Evolutionary conservation across 2,329 filamentous ascomycete genomes (phyloP), one percentile per base, ranked within the genome.

Genomic region (Colletotrichum sp.): DNA sequence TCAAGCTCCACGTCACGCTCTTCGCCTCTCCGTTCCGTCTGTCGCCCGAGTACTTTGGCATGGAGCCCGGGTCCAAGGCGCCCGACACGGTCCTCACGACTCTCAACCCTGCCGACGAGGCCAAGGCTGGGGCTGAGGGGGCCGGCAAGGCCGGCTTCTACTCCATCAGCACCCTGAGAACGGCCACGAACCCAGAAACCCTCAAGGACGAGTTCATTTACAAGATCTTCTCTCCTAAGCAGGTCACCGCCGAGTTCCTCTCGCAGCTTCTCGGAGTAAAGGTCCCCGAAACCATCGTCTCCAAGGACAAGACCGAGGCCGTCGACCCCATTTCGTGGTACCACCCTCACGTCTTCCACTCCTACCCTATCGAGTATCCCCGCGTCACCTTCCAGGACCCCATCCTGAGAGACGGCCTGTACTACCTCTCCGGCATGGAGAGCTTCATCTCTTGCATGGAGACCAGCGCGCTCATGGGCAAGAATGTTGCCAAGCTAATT

Each of bases 401-500:
- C 5, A 87, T 93, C 77, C 83, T 98, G 5, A 92, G 91, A 7
- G 84, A 90, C 8, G 91, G 92, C 0, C 81, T 96, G 16, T 97
- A 92, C 84, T 94, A 94, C 82, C 94, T 92, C 0, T 92, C 91
- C 13, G 92, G 92, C 4, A 98, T 99, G 59, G 96, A 99, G 85
- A 94, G 94, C 79, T 98, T 99, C 83, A 98, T 99, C 79, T 97
- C 94, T 12, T 98, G 96, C 0, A 99, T 99, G 97, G 97, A 99
- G 88, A 98, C 97, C 8, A 98, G 93, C 83, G 94, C 95, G 2
- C 85, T 99, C 79, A 97, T 97, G 92, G 97, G 97, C 1, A 95
- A 91, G 90, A 97, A 97, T 81, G 93, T 97, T 24, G 95, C 95
- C 10, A 89, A 89, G 77, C 85, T 97, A 70, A 88, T 96, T 62